Conservation (phyloP, 1,284 basidiomycete species). For the Ganoderma boninense region DNA sequence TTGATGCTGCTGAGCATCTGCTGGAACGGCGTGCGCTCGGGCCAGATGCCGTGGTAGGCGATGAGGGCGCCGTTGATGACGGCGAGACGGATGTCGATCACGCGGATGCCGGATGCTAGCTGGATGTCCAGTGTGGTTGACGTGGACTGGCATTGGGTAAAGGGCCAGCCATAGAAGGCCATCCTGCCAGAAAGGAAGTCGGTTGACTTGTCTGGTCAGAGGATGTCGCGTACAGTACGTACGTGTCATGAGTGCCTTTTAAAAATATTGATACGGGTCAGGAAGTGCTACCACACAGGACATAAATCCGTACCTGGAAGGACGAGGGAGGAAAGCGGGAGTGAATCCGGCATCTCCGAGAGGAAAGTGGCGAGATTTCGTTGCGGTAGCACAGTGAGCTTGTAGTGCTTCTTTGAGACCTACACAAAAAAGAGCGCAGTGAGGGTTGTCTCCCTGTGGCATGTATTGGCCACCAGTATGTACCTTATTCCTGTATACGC, state of each 20-base stretch:
- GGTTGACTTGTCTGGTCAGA: background rate
- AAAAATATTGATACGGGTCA: background rate
- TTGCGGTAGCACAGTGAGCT: slow-evolving; percentile 61
- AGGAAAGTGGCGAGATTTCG: slow-evolving; percentile 70
- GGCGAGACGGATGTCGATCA: slow-evolving; percentile 83
- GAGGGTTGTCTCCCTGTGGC: background rate
- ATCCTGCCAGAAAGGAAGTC: slow-evolving; percentile 51
- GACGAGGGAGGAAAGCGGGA: slow-evolving; percentile 72
- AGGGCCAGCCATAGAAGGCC: slow-evolving; percentile 83
- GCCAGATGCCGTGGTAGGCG: slow-evolving; percentile 83
- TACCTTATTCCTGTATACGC: slow-evolving; percentile 62
- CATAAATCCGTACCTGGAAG: slow-evolving; percentile 67
- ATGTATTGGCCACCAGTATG: background rate
- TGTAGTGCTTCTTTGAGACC: slow-evolving; percentile 45
- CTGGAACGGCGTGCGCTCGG: slow-evolving; percentile 74
- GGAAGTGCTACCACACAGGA: background rate
- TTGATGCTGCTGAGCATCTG: slow-evolving; percentile 67
- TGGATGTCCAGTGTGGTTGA: slow-evolving; percentile 64
- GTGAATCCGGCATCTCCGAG: slow-evolving; percentile 69
- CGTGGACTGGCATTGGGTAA: slow-evolving; percentile 76
- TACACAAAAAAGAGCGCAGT: slow-evolving; percentile 15
- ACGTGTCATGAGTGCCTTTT: slow-evolving; percentile 80
- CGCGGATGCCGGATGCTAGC: slow-evolving; percentile 75
- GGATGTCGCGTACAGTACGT: slow-evolving; percentile 36
- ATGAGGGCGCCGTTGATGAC: slow-evolving; percentile 69